phyloP scores from a whole-genome alignment of 148 eudicot species.

The Amaranthus palmeri region DNA sequence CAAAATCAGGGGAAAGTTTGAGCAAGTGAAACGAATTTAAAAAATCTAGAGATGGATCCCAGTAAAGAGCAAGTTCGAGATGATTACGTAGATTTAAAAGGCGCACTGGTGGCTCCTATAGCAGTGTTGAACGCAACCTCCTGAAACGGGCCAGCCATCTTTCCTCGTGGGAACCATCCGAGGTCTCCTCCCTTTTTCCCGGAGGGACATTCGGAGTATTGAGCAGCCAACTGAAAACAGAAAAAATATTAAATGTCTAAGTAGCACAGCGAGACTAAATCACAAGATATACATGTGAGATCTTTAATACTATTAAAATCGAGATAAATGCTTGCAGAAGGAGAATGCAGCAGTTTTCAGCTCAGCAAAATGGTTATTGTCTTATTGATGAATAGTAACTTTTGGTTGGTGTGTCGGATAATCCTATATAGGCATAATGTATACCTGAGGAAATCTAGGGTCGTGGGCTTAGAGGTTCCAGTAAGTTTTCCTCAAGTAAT shows the following conservation, averaged over 20 bases:
- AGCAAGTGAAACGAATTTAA: not conserved
- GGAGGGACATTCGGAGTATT: slow-evolving; percentile 94
- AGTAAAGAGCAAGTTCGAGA: slow-evolving; percentile 8
- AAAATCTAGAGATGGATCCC: not conserved
- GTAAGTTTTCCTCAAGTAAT: too few relatives aligned
- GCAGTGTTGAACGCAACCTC: slow-evolving; percentile 93
- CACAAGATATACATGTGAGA: not conserved
- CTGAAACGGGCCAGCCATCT: slow-evolving; percentile 99
- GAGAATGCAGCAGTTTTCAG: not conserved
- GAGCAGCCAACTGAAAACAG: slow-evolving; percentile 75
- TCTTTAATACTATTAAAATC: not conserved
- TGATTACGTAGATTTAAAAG: slow-evolving; percentile 88
- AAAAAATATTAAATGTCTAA: not conserved
- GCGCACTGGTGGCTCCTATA: slow-evolving; percentile 86
- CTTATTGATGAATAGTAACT: not conserved
- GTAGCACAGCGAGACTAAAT: not conserved
- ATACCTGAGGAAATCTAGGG: too few relatives aligned
- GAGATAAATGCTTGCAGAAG: not conserved
- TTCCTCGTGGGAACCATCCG: slow-evolving; percentile 98
- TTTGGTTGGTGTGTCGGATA: too few relatives aligned
- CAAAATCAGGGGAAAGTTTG: slow-evolving; percentile 16
- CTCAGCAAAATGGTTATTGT: not conserved
- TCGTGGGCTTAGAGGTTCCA: too few relatives aligned
- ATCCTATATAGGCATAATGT: too few relatives aligned
- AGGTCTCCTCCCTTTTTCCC: slow-evolving; percentile 97